Evolutionary conservation across 2,329 filamentous ascomycete genomes (phyloP).

Genomic region (Magnaporthiopsis poae): DNA sequence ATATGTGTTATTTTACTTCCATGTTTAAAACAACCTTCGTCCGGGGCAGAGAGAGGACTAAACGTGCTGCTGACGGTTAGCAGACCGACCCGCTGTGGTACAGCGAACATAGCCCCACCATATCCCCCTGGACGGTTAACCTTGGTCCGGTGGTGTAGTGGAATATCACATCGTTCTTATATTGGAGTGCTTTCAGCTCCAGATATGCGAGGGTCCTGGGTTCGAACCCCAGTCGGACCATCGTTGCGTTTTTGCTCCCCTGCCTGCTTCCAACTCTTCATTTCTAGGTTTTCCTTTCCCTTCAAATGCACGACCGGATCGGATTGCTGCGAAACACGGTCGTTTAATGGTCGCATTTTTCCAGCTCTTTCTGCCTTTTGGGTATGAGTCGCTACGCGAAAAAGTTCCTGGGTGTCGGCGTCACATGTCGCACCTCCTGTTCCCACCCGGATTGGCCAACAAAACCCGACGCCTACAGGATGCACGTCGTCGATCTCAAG

Average conservation of each 20-base stretch:
- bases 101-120: neutral
- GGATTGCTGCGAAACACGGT: too few species aligned
- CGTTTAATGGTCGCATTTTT: too few species aligned
- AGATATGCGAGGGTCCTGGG: neutral
- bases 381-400: too few species aligned
- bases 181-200: neutral
- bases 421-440: too few species aligned
- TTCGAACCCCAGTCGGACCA: neutral
- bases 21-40: neutral
- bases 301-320: too few species aligned
- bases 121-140: neutral
- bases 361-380: too few species aligned
- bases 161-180: constrained; percentile 1
- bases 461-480: too few species aligned
- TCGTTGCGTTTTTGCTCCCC: neutral
- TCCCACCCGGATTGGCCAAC: too few species aligned
- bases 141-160: neutral
- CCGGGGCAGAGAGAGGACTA: neutral
- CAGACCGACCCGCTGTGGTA: neutral
- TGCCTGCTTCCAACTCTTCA: too few species aligned
- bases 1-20: too few species aligned
- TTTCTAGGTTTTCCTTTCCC: neutral
- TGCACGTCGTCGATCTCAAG: too few species aligned
- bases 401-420: too few species aligned
- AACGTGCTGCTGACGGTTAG: neutral